Evolutionary conservation across 1,284 basidiomycete species (phyloP).

Genomic region (Boletellus deceptivus): DNA sequence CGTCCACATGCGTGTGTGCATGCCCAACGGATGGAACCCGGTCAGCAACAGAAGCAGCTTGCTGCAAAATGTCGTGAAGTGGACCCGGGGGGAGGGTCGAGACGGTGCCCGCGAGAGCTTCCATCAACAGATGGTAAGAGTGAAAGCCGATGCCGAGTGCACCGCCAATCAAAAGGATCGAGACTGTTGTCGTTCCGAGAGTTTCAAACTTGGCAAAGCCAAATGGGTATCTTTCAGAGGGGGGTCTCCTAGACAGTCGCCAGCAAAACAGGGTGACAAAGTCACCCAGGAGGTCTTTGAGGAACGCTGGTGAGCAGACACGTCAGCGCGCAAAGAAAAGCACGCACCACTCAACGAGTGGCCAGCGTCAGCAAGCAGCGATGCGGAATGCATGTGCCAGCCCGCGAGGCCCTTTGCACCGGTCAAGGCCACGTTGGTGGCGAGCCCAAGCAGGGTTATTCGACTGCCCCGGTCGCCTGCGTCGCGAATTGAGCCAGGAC

Average conservation of each 20-base stretch:
- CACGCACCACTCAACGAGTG: slow-evolving; percentile 85
- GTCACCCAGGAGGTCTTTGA: slow-evolving; percentile 80
- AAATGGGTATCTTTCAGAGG: slow-evolving; percentile 78
- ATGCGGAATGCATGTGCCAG: slow-evolving; percentile 86
- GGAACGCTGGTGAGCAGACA: slow-evolving; percentile 3
- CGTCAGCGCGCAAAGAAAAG: slow-evolving; percentile 1
- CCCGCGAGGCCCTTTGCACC: slow-evolving; percentile 83
- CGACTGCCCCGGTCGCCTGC: slow-evolving; percentile 77
- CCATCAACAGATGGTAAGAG: slow-evolving; percentile 79
- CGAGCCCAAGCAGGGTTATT: slow-evolving; percentile 86
- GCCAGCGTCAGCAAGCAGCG: slow-evolving; percentile 91
- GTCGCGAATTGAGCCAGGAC: slow-evolving; percentile 7
- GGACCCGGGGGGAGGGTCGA: slow-evolving; percentile 55
- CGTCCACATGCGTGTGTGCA: slow-evolving; percentile 53
- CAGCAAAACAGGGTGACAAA: slow-evolving; percentile 93
- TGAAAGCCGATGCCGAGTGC: slow-evolving; percentile 93
- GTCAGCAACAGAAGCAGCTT: slow-evolving; percentile 55
- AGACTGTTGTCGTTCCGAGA: slow-evolving; percentile 83
- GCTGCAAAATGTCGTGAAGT: slow-evolving; percentile 58
- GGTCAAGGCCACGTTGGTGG: slow-evolving; percentile 82
- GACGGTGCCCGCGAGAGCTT: slow-evolving; percentile 62
- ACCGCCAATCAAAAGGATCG: slow-evolving; percentile 79
- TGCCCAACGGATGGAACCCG: slow-evolving; percentile 47
- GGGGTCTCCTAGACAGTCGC: slow-evolving; percentile 80
- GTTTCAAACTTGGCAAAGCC: slow-evolving; percentile 96